Evolutionary conservation across 1,139 yeast species (phyloP).

Genomic region (Diutina rugosa): DNA sequence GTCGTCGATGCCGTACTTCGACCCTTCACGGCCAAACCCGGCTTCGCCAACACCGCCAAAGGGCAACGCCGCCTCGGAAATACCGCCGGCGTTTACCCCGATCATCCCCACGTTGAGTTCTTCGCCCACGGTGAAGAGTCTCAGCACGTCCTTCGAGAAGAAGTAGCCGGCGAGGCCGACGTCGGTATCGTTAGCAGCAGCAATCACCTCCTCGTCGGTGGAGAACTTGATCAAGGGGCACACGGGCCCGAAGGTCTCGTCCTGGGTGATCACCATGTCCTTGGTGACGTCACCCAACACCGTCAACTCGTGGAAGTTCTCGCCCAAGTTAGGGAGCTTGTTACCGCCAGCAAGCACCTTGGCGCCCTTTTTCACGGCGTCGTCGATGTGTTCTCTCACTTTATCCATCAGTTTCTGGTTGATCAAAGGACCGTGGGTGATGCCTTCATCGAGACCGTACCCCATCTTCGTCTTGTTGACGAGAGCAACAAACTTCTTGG

Average conservation of each 20-base stretch:
- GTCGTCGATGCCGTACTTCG: conserved; percentile 64
- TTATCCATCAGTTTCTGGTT: conserved; percentile 53
- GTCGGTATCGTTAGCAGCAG: conserved; percentile 53
- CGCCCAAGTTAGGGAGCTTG: conserved; percentile 52
- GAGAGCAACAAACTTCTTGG: conserved; percentile 14
- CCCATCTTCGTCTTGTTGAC: conserved; percentile 50
- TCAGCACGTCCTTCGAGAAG: conserved; percentile 51
- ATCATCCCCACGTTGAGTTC: conserved; percentile 74
- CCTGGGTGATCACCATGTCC: conserved; percentile 48
- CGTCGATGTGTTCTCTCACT: conserved; percentile 59
- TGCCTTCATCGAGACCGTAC: conserved; percentile 50
- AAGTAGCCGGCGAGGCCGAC: conserved; percentile 77
- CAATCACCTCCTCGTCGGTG: conserved; percentile 56
- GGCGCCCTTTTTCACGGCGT: conserved; percentile 48
- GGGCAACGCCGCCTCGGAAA: conserved; percentile 62
- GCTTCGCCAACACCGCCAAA: conserved; percentile 75
- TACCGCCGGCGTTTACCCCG: conserved; percentile 61
- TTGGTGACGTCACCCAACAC: conserved; percentile 53
- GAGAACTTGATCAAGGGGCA: conserved; percentile 64
- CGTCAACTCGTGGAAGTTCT: conserved; percentile 66
- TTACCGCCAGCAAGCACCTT: conserved; percentile 55
- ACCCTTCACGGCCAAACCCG: conserved; percentile 78
- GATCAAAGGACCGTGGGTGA: conserved; percentile 78
- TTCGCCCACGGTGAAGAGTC: conserved; percentile 55
- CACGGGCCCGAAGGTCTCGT: conserved; percentile 87